Evolutionary conservation across 176 grass and related monocot genomes (phyloP), one percentile per base, ranked within the genome.

Genomic region (Avena eriantha): DNA sequence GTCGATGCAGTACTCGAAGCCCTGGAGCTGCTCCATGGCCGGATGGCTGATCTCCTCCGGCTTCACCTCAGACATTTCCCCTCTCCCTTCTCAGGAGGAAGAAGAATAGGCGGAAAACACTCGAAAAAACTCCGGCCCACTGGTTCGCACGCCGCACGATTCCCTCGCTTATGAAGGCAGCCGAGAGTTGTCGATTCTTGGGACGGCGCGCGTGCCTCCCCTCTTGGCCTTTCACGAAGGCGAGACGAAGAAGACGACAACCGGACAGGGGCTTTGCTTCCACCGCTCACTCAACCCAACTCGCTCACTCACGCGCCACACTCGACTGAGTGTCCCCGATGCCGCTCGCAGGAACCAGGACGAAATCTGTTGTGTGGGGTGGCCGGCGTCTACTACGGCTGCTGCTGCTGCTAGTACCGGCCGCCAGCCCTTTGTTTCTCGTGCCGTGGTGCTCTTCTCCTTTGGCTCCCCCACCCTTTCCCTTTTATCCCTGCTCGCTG

Each of bases 11-110:
- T 96, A 99, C 79, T 99, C 97, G 75, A 96, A 93, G 19, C 93
- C 97, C 77, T 96, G 94, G 24, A 99, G 92, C 83, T 99, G 97
- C 91, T 99, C 97, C 97, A 96, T 96, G 55, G 97, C 90, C 69
- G 92, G 92, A 69, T 99, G 94, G 82, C 90, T 88, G 54, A 96
- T 90, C 73, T 94, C 94, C 88, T 98, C 95, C 48, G 83, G 80
- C 73, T 98, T 98, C 31, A 73, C 45, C 34, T 98, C 93, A 10
- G 91, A 84, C 95, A 98, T 77, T 7, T 17, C 39, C 39, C 39
- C 39, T 47, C 31, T 76, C 17, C 17, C 65, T 8, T 23, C 14
- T 10, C 31, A 21, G 24, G 23, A 51, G 10, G 72, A 51, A 51
- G 46, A 75, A 49, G 33, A 68, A 14, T 1, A 29, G 9, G 72